Percentiles rank a stretch among this genome's conserved stretches.
Evolutionary conservation across 495 filamentous ascomycete genomes (phyloP).

Genomic region (Penicillium herquei): DNA sequence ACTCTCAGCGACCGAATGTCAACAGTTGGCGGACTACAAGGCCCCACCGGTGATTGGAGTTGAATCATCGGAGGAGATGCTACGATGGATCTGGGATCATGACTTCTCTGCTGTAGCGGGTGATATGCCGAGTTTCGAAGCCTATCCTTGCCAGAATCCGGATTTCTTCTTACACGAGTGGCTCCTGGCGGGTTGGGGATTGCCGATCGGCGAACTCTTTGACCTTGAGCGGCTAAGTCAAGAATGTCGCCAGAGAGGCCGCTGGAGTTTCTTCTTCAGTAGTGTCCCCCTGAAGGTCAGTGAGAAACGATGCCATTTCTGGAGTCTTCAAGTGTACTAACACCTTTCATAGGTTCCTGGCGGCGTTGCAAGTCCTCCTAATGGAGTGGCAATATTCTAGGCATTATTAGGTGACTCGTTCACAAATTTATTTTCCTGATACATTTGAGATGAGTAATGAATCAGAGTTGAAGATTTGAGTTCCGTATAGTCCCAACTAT

Average conservation of each 20-base stretch:
- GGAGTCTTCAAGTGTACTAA: background rate
- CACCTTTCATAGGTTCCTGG: conserved; percentile 34
- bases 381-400: conserved; percentile 46
- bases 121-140: conserved; percentile 50
- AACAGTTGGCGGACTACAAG: conserved; percentile 22
- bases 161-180: conserved; percentile 47
- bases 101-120: conserved; percentile 52
- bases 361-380: conserved; percentile 54
- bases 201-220: conserved; percentile 60
- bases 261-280: conserved; percentile 54
- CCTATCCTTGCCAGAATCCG: conserved; percentile 19
- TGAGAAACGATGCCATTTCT: background rate
- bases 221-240: conserved; percentile 49
- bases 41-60: conserved; percentile 43
- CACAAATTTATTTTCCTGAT: background rate
- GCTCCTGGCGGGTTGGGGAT: conserved; percentile 54
- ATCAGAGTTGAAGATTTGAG: no score
- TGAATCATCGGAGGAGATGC: conserved; percentile 37
- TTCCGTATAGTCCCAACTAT: no score
- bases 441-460: no score
- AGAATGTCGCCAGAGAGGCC: conserved; percentile 40
- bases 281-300: conserved; percentile 50
- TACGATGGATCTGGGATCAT: conserved; percentile 50
- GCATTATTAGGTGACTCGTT: no score
- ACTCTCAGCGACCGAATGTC: conserved; percentile 28